phyloP scores from a whole-genome alignment of 2,329 filamentous ascomycete genomes.

The Beauveria sp. region DNA sequence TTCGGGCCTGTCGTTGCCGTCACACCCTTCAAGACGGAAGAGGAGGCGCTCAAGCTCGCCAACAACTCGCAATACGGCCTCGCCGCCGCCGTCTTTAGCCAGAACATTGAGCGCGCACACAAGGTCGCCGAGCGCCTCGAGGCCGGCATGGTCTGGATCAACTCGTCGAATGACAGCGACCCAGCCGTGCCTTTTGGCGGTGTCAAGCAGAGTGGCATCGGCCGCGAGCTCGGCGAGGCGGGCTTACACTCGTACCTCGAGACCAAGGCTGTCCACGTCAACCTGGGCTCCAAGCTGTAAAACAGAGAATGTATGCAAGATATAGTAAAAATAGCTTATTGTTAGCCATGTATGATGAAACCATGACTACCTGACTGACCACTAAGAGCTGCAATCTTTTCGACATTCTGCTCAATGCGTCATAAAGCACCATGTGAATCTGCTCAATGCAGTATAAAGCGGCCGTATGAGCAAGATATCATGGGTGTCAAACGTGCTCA shows the following conservation, averaged over 20 bases:
- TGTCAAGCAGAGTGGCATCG: conserved; percentile 42
- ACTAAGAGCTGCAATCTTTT: no score
- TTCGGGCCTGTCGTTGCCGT: conserved; percentile 39
- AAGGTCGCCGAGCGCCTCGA: conserved; percentile 49
- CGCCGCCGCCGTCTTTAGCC: conserved; percentile 54
- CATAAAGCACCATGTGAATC: neutral
- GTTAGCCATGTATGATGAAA: neutral
- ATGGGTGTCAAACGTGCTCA: neutral
- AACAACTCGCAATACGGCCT: conserved; percentile 54
- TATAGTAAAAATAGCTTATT: neutral
- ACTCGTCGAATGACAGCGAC: conserved; percentile 38
- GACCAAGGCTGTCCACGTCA: conserved; percentile 39
- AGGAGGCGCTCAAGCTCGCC: conserved; percentile 34
- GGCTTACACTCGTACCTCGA: conserved; percentile 37
- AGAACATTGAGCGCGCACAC: conserved; percentile 44
- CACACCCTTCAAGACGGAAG: conserved; percentile 34
- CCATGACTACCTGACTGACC: no score
- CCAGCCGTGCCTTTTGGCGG: conserved; percentile 38
- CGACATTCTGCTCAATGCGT: neutral
- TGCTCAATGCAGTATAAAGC: neutral
- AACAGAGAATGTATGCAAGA: neutral
- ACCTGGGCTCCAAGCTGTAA: conserved; percentile 30
- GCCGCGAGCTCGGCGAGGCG: conserved; percentile 37
- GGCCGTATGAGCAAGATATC: neutral
- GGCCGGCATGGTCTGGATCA: conserved; percentile 50